Evolutionary conservation across 192 early-diverging fungal genomes (phyloP).

Genomic region (Spinellus fusiger): DNA sequence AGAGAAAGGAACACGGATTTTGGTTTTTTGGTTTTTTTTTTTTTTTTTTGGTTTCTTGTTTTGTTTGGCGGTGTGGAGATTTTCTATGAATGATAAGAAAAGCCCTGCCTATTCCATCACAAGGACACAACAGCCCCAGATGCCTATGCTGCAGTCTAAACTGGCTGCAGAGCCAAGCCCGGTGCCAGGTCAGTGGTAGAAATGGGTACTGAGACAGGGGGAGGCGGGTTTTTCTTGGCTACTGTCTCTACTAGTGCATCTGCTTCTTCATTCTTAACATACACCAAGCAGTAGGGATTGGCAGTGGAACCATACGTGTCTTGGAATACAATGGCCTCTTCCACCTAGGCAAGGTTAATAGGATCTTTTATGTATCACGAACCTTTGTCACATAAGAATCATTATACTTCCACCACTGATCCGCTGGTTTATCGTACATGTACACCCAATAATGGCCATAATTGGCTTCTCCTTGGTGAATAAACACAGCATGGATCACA

Average conservation of each 20-base stretch:
- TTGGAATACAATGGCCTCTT: slow-evolving; percentile 48
- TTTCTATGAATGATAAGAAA: too few relatives aligned
- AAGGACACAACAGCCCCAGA: too few relatives aligned
- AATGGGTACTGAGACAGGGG: too few relatives aligned
- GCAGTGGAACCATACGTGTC: slow-evolving; percentile 47
- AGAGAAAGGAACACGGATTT: too few relatives aligned
- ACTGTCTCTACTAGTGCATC: slow-evolving; percentile 11
- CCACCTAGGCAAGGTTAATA: slow-evolving; percentile 23
- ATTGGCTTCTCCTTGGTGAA: slow-evolving; percentile 61
- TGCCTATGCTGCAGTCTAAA: too few relatives aligned
- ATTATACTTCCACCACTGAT: slow-evolving; percentile 71
- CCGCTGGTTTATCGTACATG: slow-evolving; percentile 47
- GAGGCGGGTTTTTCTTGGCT: slow-evolving; percentile 11
- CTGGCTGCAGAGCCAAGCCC: too few relatives aligned
- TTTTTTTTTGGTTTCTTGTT: too few relatives aligned
- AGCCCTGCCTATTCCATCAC: too few relatives aligned
- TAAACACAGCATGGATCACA: slow-evolving; percentile 70
- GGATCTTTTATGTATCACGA: neutral
- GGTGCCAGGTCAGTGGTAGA: too few relatives aligned
- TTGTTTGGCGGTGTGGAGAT: too few relatives aligned
- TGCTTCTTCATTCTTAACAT: slow-evolving; percentile 32
- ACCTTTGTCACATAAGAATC: slow-evolving; percentile 62
- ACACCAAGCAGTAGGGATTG: slow-evolving; percentile 72
- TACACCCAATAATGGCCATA: slow-evolving; percentile 84
- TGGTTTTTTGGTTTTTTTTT: neutral